These are phyloP conservation scores for Lagenidium sp. DNA, from an alignment of 352 stramenopile species.

Conservation along the genomic window DNA sequence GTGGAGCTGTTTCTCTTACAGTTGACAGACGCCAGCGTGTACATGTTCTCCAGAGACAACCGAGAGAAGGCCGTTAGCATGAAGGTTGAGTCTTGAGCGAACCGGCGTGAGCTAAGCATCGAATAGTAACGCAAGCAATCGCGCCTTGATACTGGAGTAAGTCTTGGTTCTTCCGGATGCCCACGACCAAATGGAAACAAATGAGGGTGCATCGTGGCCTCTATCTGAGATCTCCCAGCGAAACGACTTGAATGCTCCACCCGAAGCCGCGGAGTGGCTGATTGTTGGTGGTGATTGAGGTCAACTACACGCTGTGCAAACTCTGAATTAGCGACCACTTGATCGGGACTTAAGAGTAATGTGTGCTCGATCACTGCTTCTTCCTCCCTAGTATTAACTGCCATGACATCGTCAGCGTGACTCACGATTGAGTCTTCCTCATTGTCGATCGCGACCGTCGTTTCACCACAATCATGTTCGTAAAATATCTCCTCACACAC, in stretches of 20 bases:
- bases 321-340: neutral
- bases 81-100: conserved; percentile 11
- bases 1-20: conserved; percentile 1
- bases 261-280: neutral
- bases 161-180: conserved; percentile 4
- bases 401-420: neutral
- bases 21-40: conserved; percentile 11
- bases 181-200: conserved; percentile 11
- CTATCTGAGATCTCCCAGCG: too few relatives aligned
- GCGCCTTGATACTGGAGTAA: conserved; percentile 1
- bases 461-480: neutral
- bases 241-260: conserved; percentile 6
- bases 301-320: conserved; percentile 7
- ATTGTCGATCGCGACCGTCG: neutral
- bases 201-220: conserved; percentile 10
- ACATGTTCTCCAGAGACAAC: conserved; percentile 8
- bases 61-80: conserved; percentile 4
- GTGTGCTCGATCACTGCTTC: too few relatives aligned
- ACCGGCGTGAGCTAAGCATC: conserved; percentile 7
- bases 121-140: conserved; percentile 7
- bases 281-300: conserved; percentile 1
- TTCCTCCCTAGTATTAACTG: too few relatives aligned
- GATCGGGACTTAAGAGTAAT: neutral
- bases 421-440: conserved; percentile 2
- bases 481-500: neutral